Conservation (phyloP, 352 stramenopile species). For the Phytopythium ostracodes region DNA sequence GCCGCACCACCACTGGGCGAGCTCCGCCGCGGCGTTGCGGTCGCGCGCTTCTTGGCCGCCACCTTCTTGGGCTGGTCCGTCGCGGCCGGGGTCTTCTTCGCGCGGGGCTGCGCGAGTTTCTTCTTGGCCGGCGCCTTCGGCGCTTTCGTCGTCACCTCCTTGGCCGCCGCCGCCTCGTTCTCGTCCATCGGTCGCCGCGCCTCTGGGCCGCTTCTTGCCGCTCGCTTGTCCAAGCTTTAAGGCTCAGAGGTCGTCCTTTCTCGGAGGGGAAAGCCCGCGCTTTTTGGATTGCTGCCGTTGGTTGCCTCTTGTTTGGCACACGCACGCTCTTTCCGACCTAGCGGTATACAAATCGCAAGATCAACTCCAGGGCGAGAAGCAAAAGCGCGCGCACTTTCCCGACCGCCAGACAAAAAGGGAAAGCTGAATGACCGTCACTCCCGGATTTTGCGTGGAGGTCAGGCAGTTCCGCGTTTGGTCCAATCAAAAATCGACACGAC, state of each 20-base stretch:
- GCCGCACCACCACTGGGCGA: too few relatives aligned
- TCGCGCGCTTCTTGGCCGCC: conserved; percentile 12
- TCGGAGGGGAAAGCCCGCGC: conserved; percentile 1
- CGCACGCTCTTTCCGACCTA: not conserved
- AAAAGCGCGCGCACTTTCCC: not conserved
- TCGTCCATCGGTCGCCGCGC: not conserved
- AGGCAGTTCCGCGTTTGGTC: not conserved
- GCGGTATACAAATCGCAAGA: not conserved
- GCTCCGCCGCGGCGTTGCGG: not conserved
- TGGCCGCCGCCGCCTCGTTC: not conserved
- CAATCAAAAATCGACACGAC: not conserved
- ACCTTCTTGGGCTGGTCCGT: conserved; percentile 15
- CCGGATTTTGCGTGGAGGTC: conserved; percentile 7
- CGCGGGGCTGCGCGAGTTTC: conserved; percentile 7
- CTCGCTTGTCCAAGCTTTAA: not conserved
- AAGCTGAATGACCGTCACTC: conserved; percentile 4
- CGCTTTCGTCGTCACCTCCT: conserved; percentile 3
- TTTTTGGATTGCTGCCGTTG: conserved; percentile 4
- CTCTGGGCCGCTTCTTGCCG: not conserved
- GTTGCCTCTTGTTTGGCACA: not conserved
- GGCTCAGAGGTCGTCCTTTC: not conserved
- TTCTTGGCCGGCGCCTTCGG: conserved; percentile 5
- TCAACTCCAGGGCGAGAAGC: not conserved
- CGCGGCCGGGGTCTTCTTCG: conserved; percentile 17
- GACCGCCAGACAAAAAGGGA: conserved; percentile 1